Evolutionary conservation across 2,329 filamentous ascomycete genomes (phyloP), one percentile per base, ranked within the genome.

Genomic region (Apiospora arundinis): DNA sequence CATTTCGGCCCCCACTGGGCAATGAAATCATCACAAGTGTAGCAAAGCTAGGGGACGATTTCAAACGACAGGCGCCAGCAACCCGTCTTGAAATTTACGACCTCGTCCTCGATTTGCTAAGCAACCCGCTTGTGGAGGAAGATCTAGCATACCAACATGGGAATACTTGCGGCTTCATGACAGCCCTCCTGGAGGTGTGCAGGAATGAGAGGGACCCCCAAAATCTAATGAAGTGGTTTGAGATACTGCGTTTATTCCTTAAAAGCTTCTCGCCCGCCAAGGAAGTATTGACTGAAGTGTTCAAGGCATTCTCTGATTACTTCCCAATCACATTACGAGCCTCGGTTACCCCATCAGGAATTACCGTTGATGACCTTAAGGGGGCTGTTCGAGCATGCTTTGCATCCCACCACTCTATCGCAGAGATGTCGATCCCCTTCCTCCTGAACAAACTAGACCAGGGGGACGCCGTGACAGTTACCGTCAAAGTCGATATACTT

Each of bases 401-500:
- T 73, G 83, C 86, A 0, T 84, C 88, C 0, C 85, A 85, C 49
- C 76, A 85, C n/a, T 77, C 80, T 3, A 75, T 89, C 0, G 84
- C 88, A 1, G 75, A 79, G 1, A 80, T 84, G 37, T 79, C 86
- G 0, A 83, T 90, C 14, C 85, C 88, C 0, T 90, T 88, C 72
- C 81, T 91, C 4, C 74, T 91, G 12, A 83, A 85, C 23, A 90
- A 90, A 74, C 80, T 91, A 18, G 88, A 91, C 66, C 87, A 89
- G 74, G 88, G 88, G 4, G 87, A 90, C 63, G 87, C 86, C 2
- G 83, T 90, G 18, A 89, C 87, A 0, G 87, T 88, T 21, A 84
- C 88, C 12, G 88, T 90, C 75, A 90, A 90, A 82, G 87, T 89
- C 9, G 89, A 91, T 73, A 87, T 90, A 44, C 78, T 90, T 25